Percentiles rank a stretch among this genome's conserved stretches.
phyloP scores from a whole-genome alignment of 2,329 filamentous ascomycete genomes.

The Paecilomyces dactylethromorphus region DNA sequence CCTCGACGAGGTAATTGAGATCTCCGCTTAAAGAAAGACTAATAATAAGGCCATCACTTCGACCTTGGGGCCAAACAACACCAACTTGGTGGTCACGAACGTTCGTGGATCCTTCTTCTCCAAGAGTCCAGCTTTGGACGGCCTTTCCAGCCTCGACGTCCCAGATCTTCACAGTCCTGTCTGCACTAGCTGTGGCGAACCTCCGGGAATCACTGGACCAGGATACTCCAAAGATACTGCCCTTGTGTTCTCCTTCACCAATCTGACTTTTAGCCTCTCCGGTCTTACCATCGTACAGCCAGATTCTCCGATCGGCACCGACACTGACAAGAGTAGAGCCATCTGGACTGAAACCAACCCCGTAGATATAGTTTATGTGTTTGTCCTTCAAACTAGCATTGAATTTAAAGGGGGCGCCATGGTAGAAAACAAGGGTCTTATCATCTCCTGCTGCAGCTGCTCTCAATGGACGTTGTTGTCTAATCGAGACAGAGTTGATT shows the following conservation, averaged over 20 bases:
- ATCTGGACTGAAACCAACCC: conserved; percentile 83
- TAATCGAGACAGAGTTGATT: conserved; percentile 85
- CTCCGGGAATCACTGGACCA: conserved; percentile 83
- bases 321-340: conserved; percentile 77
- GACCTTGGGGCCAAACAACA: conserved; percentile 78
- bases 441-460: conserved; percentile 91
- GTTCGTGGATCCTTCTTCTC: conserved; percentile 63
- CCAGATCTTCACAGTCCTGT: conserved; percentile 94
- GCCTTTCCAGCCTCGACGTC: conserved; percentile 73
- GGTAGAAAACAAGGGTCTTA: conserved; percentile 81
- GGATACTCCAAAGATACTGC: conserved; percentile 85
- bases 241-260: conserved; percentile 68
- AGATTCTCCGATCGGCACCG: conserved; percentile 86
- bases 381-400: conserved; percentile 70
- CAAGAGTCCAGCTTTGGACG: conserved; percentile 78
- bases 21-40: conserved; percentile 84
- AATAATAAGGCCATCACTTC: conserved; percentile 81
- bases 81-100: conserved; percentile 87
- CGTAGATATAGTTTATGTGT: conserved; percentile 86
- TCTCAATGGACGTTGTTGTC: conserved; percentile 81
- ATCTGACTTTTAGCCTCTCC: conserved; percentile 74
- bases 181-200: conserved; percentile 85
- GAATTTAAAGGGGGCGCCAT: conserved; percentile 95
- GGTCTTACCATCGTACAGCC: conserved; percentile 93
- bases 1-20: conserved; percentile 78